Evolutionary conservation across 805 yeast genomes (phyloP), one percentile per base, ranked within the genome.

Genomic region (Hemisphaericaspora nanyangensis): DNA sequence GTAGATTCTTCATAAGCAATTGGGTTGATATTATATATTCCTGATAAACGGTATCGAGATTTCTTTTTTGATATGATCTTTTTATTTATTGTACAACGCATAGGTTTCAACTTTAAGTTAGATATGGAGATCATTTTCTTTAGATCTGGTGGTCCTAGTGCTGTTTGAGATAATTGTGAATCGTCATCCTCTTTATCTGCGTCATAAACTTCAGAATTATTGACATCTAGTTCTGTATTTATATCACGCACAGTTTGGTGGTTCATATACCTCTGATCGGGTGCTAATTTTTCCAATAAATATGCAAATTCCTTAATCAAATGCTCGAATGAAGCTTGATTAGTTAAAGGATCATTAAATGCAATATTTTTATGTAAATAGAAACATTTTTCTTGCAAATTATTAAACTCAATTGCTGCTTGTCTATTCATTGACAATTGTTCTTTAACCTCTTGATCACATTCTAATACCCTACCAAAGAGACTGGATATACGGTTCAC

Each of bases 11-110:
- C 56, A 16, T 51, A 49, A 30, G 52, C 56, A 17, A 62, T 39
- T 3, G 73, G 72, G 42, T 64, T 65, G 30, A 65, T 43, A 18
- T 58, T 67, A 47, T 63, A 69, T 1, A 68, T 57, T 12, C 53
- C 57, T 3, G 70, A 61, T 8, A 69, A 51, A 34, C 71, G 52
- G 46, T 68, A 67, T 27, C 57, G 56, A n/a, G 71, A 63, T 47
- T 65, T 68, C 53, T 65, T 65, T 50, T 65, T 68, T 42, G 59
- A 51, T 2, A 66, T 57, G 39, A 57, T 62, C 19, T 56, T 52
- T 19, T 47, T 46, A 38, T 41, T 10, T 24, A 34, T 30, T 4
- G 29, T 5, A 46, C 72, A 65, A 37, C 64, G 45, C n/a, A 69
- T 57, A 5, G 74, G 74, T 47, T 66, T 67, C 35, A 69, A 51